These are phyloP conservation scores for Malassezia obtusa DNA, from an alignment of 1,284 basidiomycete species.

Conservation along the genomic window DNA sequence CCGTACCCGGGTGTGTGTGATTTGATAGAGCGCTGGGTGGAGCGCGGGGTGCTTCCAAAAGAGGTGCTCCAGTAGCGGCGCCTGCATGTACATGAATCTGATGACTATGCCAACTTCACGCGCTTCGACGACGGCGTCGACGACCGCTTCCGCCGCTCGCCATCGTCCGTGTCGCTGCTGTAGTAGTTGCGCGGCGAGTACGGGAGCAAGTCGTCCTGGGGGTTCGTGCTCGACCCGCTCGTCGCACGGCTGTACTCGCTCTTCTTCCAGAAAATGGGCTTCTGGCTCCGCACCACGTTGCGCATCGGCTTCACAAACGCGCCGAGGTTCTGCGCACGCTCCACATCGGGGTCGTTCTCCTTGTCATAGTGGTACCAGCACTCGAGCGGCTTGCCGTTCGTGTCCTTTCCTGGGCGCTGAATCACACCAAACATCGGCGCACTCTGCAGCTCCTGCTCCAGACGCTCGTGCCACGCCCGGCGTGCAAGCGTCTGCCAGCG, in stretches of 20 bases:
- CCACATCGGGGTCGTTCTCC: constrained; percentile 38
- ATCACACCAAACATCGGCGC: constrained; percentile 43
- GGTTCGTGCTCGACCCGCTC: background rate
- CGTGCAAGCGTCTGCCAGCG: constrained; percentile 27
- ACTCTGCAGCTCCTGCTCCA: constrained; percentile 33
- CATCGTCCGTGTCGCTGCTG: background rate
- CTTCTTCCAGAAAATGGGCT: constrained; percentile 46
- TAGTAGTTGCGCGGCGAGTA: constrained; percentile 10
- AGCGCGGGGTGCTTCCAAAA: constrained; percentile 62
- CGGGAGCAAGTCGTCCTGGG: constrained; percentile 12
- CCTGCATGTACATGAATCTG: background rate
- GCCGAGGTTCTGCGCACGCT: constrained; percentile 39
- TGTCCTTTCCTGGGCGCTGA: constrained; percentile 42
- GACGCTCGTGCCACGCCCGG: constrained; percentile 42
- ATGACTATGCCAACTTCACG: background rate
- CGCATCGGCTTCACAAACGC: constrained; percentile 45
- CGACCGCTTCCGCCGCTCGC: background rate
- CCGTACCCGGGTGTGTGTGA: constrained; percentile 60
- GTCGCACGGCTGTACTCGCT: constrained; percentile 28
- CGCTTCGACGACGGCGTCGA: background rate
- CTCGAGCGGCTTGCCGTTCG: constrained; percentile 41
- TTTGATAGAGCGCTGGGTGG: constrained; percentile 80
- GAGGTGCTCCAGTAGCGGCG: constrained; percentile 19
- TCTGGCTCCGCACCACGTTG: constrained; percentile 43
- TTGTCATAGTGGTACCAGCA: constrained; percentile 47